These are phyloP conservation scores for Grigorovia yakushimaensis DNA, from an alignment of 805 yeast species.

Conservation along the genomic window DNA sequence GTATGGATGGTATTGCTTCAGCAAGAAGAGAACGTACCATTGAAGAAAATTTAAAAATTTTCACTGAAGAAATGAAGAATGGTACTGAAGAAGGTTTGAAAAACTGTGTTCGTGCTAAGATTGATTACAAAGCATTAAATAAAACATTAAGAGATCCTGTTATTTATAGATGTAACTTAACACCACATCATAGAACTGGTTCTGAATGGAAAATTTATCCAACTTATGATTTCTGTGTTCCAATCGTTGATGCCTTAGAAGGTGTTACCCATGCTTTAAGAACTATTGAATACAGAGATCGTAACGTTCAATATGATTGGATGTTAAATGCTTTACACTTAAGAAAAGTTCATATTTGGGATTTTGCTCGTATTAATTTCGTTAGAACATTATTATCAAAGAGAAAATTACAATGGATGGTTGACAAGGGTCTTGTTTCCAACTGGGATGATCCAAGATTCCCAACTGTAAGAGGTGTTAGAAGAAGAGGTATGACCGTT, in stretches of 20 bases:
- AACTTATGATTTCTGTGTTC: conserved; percentile 97
- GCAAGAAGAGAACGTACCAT: conserved; percentile 85
- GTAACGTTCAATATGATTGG: conserved; percentile 98
- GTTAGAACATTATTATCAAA: conserved; percentile 90
- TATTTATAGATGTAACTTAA: conserved; percentile 90
- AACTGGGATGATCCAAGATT: conserved; percentile 99
- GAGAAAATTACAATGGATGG: conserved; percentile 99
- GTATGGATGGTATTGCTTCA: conserved; percentile 94
- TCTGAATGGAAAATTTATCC: conserved; percentile 92
- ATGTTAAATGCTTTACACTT: conserved; percentile 68
- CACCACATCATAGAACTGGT: conserved; percentile 98
- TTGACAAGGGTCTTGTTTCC: conserved; percentile 74
- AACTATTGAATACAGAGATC: conserved; percentile 97
- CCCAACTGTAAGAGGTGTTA: conserved; percentile 98
- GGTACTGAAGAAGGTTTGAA: conserved; percentile 90
- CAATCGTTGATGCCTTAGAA: conserved; percentile 88
- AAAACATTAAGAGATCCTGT: conserved; percentile 97
- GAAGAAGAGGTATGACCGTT: conserved; percentile 99
- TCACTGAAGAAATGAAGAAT: conserved; percentile 84
- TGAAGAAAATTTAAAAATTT: conserved; percentile 81
- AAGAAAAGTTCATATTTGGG: conserved; percentile 96
- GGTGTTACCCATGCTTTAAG: conserved; percentile 98
- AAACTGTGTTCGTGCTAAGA: conserved; percentile 94
- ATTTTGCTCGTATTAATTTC: conserved; percentile 94
- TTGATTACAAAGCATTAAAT: conserved; percentile 82